Base-by-base conservation (phyloP, 331 rosid species). In the Pyrus hybrid region DNA sequence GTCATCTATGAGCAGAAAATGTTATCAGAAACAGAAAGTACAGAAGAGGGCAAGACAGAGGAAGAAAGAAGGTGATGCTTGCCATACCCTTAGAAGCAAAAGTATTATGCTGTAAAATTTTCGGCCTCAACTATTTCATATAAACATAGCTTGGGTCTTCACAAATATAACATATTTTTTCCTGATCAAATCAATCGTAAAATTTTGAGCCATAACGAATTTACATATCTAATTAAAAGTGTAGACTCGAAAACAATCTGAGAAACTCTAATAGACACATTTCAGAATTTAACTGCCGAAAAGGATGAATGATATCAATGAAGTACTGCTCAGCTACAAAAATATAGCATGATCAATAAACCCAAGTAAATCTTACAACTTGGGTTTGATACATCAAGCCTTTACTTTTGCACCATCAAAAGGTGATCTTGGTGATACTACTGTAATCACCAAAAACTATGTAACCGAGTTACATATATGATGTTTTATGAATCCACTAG, bases 301-400 rank as follows among this genome's bases (percentile, higher is more conserved):
- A 73, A 61, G 18, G 68, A 61, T 7, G 5, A 32, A 41, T 23
- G 43, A 35, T 60, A 35, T 16, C 6, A 9, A 29, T 1, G 47
- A 10, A 29, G 23, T 74, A 22, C 18, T 26, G 12, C 61, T 29
- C 49, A 29, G 62, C 23, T 28, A 74, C 23, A 74, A 17, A 74
- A n/a, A 82, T 86, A 29, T 85, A 47, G 89, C 91, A 49, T 89
- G 95, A 90, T 37, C 29, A 86, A 88, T 87, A 90, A 83, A 3
- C 90, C 90, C 93, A 87, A 88, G 95, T 66, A 17, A 74, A 80
- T 51, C 93, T 88, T 79, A 70, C 37, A 70, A 81, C 93, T 86
- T 83, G 91, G 89, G 89, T 49, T 88, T 87, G 93, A 93, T 91
- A 83, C 85, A 81, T 86, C 93, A 89, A 66, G 90, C 89, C 77